A percentile compares a stretch with the other conserved stretches of the same genome.
phyloP scores from a whole-genome alignment of 495 filamentous ascomycete genomes.

The Clohesyomyces aquaticus region DNA sequence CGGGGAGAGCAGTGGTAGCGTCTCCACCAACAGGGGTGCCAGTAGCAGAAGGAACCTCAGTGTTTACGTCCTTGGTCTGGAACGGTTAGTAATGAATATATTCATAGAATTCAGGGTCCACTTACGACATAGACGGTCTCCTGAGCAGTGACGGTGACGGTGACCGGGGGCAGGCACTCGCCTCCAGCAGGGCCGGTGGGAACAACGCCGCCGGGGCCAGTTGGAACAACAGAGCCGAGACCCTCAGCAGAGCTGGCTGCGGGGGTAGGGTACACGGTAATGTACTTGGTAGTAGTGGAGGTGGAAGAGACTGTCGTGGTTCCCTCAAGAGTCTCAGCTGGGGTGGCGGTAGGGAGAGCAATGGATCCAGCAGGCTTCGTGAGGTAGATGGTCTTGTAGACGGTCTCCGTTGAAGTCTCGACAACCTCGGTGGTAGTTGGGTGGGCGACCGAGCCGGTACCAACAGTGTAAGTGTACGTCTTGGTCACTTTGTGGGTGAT shows the following conservation, averaged over 20 bases:
- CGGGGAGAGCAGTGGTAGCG: background rate
- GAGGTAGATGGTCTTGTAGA: conserved; percentile 36
- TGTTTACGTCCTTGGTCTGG: conserved; percentile 16
- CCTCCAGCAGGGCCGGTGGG: conserved; percentile 11
- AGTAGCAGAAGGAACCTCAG: background rate
- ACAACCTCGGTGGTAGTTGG: conserved; percentile 31
- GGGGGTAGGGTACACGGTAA: conserved; percentile 23
- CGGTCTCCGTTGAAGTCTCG: conserved; percentile 27
- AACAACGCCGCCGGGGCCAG: background rate
- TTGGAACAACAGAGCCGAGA: background rate
- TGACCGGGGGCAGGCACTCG: conserved; percentile 34
- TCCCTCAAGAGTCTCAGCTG: conserved; percentile 1
- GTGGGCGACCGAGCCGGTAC: conserved; percentile 30
- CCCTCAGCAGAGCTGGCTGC: background rate
- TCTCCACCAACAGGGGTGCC: background rate
- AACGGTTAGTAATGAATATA: background rate
- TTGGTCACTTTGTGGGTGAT: conserved; percentile 24
- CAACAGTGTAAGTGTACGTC: conserved; percentile 36
- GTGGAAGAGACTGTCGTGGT: conserved; percentile 22
- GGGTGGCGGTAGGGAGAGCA: background rate
- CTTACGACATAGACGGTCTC: conserved; percentile 40
- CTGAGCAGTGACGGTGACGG: conserved; percentile 36
- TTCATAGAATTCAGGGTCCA: background rate
- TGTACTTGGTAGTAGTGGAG: conserved; percentile 34
- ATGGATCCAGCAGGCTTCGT: conserved; percentile 15